Evolutionary conservation across 2,329 filamentous ascomycete species (phyloP).

Genomic region (Verruconis gallopava): DNA sequence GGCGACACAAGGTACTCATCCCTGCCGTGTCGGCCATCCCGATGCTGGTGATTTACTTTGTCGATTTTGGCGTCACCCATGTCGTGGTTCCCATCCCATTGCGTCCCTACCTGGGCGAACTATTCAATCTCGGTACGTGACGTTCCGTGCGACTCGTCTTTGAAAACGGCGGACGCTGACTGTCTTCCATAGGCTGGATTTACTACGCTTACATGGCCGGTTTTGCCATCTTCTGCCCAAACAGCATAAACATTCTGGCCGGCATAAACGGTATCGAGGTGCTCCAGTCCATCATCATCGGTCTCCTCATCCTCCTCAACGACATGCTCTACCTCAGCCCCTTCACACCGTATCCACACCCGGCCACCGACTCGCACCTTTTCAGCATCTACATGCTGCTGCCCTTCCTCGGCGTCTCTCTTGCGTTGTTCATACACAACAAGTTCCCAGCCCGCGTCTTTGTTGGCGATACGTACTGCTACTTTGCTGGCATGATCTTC

Average conservation of each 20-base stretch:
- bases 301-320: constrained; percentile 69
- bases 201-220: constrained; percentile 98
- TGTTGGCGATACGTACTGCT: constrained; percentile 97
- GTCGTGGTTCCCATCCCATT: constrained; percentile 83
- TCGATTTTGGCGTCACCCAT: constrained; percentile 94
- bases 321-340: constrained; percentile 71
- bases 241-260: constrained; percentile 98
- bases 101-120: constrained; percentile 68
- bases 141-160: too few species aligned
- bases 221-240: constrained; percentile 93
- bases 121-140: constrained; percentile 57
- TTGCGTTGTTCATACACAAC: constrained; percentile 79
- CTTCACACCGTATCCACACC: constrained; percentile 68
- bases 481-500: constrained; percentile 98
- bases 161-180: not conserved
- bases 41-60: constrained; percentile 92
- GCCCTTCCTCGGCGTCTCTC: constrained; percentile 84
- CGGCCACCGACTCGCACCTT: constrained; percentile 86
- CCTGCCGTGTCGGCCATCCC: constrained; percentile 88
- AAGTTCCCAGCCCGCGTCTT: constrained; percentile 94
- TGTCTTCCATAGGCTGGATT: constrained; percentile 26
- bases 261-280: constrained; percentile 99
- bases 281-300: constrained; percentile 83
- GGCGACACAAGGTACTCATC: constrained; percentile 98
- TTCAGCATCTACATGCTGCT: constrained; percentile 92